phyloP scores from a whole-genome alignment of 108 stramenopile species.

The Conticribra guillardii region DNA sequence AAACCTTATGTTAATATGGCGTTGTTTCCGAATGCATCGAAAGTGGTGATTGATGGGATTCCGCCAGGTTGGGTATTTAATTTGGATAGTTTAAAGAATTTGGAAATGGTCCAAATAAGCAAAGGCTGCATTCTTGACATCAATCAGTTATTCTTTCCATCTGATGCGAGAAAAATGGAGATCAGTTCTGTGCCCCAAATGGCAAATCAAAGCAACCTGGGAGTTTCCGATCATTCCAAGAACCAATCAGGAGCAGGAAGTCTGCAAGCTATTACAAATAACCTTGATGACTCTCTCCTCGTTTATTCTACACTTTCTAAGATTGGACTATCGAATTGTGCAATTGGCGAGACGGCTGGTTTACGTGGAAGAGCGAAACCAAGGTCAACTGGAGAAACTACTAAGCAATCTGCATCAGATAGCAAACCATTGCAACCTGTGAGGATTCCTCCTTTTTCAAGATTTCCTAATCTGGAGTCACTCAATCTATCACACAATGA shows the following conservation, averaged over 20 bases:
- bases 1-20: constrained; percentile 63
- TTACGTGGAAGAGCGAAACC: constrained; percentile 32
- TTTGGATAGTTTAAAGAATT: constrained; percentile 48
- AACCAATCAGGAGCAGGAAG: no score
- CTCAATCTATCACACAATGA: constrained; percentile 77
- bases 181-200: no score
- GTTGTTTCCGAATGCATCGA: constrained; percentile 67
- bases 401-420: not conserved
- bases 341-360: constrained; percentile 64
- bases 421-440: not conserved
- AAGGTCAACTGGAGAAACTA: not conserved
- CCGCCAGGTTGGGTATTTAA: constrained; percentile 68
- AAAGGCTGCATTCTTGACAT: constrained; percentile 62
- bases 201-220: no score
- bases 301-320: constrained; percentile 59
- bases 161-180: constrained; percentile 8
- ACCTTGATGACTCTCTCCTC: no score
- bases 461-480: constrained; percentile 57
- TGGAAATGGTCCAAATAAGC: constrained; percentile 71
- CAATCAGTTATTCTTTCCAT: constrained; percentile 49
- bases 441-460: constrained; percentile 40
- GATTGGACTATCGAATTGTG: constrained; percentile 62
- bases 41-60: constrained; percentile 71
- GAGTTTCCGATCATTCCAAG: no score
- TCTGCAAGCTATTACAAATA: no score